Evolutionary conservation across 192 early-diverging fungal species (phyloP), one percentile per base, ranked within the genome.

Genomic region (Helicostylum pulchrum): DNA sequence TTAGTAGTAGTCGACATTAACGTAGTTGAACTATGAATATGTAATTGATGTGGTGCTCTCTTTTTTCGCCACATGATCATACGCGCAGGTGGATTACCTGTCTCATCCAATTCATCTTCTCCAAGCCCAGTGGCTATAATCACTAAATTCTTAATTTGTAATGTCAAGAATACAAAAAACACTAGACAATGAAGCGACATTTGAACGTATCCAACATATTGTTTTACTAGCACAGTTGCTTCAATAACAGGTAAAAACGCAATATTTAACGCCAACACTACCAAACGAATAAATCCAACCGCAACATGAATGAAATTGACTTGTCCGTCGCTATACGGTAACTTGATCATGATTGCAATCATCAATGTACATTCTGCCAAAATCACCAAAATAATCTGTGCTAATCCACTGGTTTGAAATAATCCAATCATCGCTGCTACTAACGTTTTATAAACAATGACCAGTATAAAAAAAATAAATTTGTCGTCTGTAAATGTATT

Each of bases 131-230:
- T 63, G 0, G 52, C 48, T 20, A 72, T 23, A 11, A 62, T 43
- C 6, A 72, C 26, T 31, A 72, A 19, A 36, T 73, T 73, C 17
- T 67, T 67, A n/a, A 67, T 36, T 3, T 61, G 53, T 9, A 73
- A 51, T 4, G 74, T 60, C 69, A 81, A 72, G 50, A 76, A 66
- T 20, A 78, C 59, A 23, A 81, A 58, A 20, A 77, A 75, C 5
- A 61, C 72, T 6, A 71, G 50, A n/a, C 73, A 64, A 21, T 81
- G 79, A 20, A 81, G 42, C 14, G 67, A 64, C 45, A 81, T 61
- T 47, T 81, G 79, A 34, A 67, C 48, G 23, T 81, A 81, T 1
- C 64, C 79, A 55, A 78, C 55, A 17, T 72, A 64, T 53, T 81
- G 79, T 8, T 76, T 75, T 26, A 46, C 49, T 2, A 60, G 43